Percentiles rank a stretch among this genome's conserved stretches.
Evolutionary conservation across 2,329 filamentous ascomycete species (phyloP).

Genomic region (Emmonsiellopsis sp.): DNA sequence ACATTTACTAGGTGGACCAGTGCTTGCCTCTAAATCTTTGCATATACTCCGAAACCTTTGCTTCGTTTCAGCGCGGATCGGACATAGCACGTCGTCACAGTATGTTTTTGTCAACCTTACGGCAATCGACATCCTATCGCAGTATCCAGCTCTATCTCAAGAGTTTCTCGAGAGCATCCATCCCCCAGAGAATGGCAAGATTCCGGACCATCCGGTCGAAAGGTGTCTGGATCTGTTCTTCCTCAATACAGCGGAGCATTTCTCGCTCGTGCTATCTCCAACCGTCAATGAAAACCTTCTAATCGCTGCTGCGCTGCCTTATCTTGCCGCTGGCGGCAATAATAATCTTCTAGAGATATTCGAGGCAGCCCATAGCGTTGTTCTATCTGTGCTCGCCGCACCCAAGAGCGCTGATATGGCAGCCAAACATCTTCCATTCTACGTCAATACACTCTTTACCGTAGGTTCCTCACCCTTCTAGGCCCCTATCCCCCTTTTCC

Average conservation of each 20-base stretch:
- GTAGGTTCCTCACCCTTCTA: conserved; percentile 19
- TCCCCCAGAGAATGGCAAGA: conserved; percentile 44
- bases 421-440: conserved; percentile 65
- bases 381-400: conserved; percentile 69
- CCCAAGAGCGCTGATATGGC: conserved; percentile 66
- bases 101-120: conserved; percentile 77
- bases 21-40: conserved; percentile 60
- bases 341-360: conserved; percentile 60
- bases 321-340: conserved; percentile 55
- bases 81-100: conserved; percentile 66
- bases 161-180: conserved; percentile 58
- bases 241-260: conserved; percentile 75
- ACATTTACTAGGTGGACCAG: conserved; percentile 43
- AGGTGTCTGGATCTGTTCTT: conserved; percentile 77
- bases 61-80: conserved; percentile 69
- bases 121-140: conserved; percentile 68
- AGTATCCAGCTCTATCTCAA: conserved; percentile 57
- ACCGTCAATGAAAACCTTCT: conserved; percentile 62
- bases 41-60: conserved; percentile 66
- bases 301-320: conserved; percentile 62
- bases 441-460: conserved; percentile 69
- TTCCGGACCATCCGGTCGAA: conserved; percentile 57
- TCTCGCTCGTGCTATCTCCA: conserved; percentile 60
- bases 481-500: background rate
- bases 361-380: conserved; percentile 75